These are phyloP conservation scores for Mycena albidolilacea DNA, from an alignment of 768 basidiomycete species.

Conservation along the genomic window DNA sequence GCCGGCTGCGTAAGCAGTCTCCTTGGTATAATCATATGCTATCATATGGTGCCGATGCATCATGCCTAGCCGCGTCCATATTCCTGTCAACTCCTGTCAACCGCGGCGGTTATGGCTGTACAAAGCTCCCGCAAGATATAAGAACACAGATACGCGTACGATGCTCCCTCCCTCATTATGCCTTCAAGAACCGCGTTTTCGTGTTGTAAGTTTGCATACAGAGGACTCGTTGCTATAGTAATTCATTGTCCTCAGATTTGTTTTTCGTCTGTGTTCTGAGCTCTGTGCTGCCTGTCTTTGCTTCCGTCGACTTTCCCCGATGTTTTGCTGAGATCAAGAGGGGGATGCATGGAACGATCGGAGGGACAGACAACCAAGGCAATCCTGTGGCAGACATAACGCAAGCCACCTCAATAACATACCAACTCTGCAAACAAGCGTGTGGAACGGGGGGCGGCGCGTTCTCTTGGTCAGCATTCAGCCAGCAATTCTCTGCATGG, in stretches of 20 bases:
- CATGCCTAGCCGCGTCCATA: no score
- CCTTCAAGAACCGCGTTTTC: not conserved
- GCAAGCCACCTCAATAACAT: constrained; percentile 49
- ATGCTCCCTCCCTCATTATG: no score
- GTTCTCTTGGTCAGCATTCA: constrained; percentile 50
- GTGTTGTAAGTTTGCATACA: not conserved
- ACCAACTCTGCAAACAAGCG: constrained; percentile 45
- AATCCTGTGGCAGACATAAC: constrained; percentile 41
- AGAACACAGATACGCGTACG: no score
- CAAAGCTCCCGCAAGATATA: no score
- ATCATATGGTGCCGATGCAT: no score
- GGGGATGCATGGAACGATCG: constrained; percentile 36
- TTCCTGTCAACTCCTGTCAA: no score
- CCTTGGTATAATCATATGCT: no score
- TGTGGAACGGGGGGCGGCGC: constrained; percentile 44
- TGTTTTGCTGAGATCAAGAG: constrained; percentile 42
- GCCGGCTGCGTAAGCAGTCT: no score
- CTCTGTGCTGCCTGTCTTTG: constrained; percentile 6
- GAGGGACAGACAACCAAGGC: constrained; percentile 48
- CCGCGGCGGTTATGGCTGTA: no score
- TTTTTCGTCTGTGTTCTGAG: not conserved
- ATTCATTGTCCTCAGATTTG: constrained; percentile 1
- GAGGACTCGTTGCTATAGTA: not conserved
- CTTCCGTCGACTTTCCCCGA: constrained; percentile 38
- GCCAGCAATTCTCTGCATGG: constrained; percentile 60